Evolutionary conservation across 768 basidiomycete species (phyloP).

Genomic region (Xanthoconium purpureum): DNA sequence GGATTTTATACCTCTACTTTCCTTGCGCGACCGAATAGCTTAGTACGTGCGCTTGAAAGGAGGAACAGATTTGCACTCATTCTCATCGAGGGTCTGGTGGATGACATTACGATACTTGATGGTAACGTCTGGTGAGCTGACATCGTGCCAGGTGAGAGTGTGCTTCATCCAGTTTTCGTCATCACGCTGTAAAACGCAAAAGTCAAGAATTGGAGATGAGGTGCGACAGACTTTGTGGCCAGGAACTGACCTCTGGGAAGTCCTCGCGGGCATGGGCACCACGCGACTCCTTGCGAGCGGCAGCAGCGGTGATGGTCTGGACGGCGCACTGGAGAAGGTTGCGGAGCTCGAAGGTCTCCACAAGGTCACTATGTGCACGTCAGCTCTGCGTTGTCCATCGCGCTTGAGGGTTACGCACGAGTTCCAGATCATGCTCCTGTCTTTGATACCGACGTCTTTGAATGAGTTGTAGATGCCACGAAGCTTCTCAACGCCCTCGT

Average conservation of each 20-base stretch:
- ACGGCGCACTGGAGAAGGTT: constrained; percentile 94
- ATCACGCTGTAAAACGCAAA: constrained; percentile 61
- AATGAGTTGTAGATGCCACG: constrained; percentile 84
- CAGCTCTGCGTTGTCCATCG: constrained; percentile 6
- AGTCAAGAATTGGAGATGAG: neutral
- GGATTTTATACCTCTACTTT: constrained; percentile 2
- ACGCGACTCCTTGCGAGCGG: constrained; percentile 94
- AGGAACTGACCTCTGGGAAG: constrained; percentile 73
- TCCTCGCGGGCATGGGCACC: constrained; percentile 99
- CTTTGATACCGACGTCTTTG: constrained; percentile 92
- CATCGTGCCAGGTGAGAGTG: constrained; percentile 88
- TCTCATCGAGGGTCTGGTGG: constrained; percentile 84
- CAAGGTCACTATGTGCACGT: constrained; percentile 65
- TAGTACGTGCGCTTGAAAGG: constrained; percentile 97
- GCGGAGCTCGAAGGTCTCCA: constrained; percentile 96
- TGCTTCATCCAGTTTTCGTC: constrained; percentile 95
- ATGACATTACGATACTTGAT: constrained; percentile 90
- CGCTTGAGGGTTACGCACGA: constrained; percentile 55
- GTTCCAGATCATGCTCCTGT: constrained; percentile 99
- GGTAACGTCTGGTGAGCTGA: constrained; percentile 74
- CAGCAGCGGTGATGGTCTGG: constrained; percentile 91
- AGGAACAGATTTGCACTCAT: constrained; percentile 94
- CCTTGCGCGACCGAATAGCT: neutral
- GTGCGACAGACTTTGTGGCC: neutral
- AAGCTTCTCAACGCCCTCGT: constrained; percentile 90